These are phyloP conservation scores for Trametes meyenii DNA, from an alignment of 768 basidiomycete genomes.

Conservation along the genomic window DNA sequence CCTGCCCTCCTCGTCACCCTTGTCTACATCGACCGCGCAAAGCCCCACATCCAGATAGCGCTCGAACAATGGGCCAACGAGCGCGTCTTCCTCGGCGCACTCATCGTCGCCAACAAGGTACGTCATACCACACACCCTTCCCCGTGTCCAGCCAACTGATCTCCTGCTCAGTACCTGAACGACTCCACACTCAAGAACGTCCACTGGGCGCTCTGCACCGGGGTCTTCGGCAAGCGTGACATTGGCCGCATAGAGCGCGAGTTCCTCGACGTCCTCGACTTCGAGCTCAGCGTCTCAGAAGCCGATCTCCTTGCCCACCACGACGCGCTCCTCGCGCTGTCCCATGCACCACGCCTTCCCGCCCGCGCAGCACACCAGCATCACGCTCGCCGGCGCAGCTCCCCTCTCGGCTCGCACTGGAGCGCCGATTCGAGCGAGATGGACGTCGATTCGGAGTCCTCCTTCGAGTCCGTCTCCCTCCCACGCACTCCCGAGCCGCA, in stretches of 20 bases:
- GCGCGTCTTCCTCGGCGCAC: constrained; percentile 88
- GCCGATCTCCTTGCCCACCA: constrained; percentile 59
- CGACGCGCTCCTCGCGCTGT: constrained; percentile 36
- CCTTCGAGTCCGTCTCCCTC: constrained; percentile 25
- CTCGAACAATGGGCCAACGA: constrained; percentile 87
- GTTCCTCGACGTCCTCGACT: constrained; percentile 79
- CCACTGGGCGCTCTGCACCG: constrained; percentile 87
- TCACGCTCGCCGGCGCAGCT: constrained; percentile 12
- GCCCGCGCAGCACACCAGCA: constrained; percentile 15
- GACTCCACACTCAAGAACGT: constrained; percentile 90
- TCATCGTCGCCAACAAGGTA: constrained; percentile 87
- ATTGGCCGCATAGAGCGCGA: constrained; percentile 82
- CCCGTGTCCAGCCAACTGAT: constrained; percentile 9
- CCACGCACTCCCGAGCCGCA: constrained; percentile 28
- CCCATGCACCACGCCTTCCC: constrained; percentile 24
- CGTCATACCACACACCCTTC: constrained; percentile 28
- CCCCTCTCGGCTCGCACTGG: constrained; percentile 28
- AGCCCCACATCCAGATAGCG: constrained; percentile 79
- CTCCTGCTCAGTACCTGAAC: constrained; percentile 65
- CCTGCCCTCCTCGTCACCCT: constrained; percentile 70
- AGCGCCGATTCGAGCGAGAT: constrained; percentile 29
- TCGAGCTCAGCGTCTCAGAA: constrained; percentile 68
- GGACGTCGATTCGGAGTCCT: constrained; percentile 31
- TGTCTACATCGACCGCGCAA: constrained; percentile 77
- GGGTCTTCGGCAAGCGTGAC: constrained; percentile 80